Conservation (phyloP, 1,284 basidiomycete genomes). For the Pyrrhoderma lamaoense region DNA sequence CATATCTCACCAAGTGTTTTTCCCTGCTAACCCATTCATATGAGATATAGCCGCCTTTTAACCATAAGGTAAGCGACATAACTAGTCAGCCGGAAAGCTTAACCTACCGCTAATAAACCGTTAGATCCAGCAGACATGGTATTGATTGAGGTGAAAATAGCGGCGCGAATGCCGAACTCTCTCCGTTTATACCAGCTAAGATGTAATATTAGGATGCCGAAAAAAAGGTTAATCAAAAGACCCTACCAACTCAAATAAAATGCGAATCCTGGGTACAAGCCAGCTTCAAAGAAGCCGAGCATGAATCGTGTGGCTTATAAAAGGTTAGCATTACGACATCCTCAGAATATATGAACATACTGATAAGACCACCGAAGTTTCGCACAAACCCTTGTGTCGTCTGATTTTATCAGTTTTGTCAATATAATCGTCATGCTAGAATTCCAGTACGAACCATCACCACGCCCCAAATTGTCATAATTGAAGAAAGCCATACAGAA, state of each 20-base stretch:
- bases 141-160: conserved; percentile 68
- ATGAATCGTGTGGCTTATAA: conserved; percentile 53
- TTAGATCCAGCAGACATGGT: conserved; percentile 69
- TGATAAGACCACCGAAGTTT: conserved; percentile 55
- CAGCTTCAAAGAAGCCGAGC: conserved; percentile 61
- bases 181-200: conserved; percentile 56
- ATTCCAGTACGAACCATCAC: conserved; percentile 45
- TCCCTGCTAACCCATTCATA: conserved; percentile 59
- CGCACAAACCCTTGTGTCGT: conserved; percentile 60
- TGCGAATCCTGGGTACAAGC: conserved; percentile 59
- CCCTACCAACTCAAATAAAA: conserved; percentile 61
- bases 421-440: no score
- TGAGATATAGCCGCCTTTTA: conserved; percentile 58
- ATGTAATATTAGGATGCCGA: not conserved
- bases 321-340: no score
- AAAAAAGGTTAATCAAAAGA: not conserved
- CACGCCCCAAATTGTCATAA: conserved; percentile 63
- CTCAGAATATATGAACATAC: conserved; percentile 31
- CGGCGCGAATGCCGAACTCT: conserved; percentile 58
- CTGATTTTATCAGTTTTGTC: conserved; percentile 33
- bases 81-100: no score
- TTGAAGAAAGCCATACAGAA: conserved; percentile 51
- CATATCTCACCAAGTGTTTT: conserved; percentile 34
- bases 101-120: conserved; percentile 56
- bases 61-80: no score